Evolutionary conservation across 306 rosid genomes (phyloP).

Genomic region (Lathyrus aphaca): DNA sequence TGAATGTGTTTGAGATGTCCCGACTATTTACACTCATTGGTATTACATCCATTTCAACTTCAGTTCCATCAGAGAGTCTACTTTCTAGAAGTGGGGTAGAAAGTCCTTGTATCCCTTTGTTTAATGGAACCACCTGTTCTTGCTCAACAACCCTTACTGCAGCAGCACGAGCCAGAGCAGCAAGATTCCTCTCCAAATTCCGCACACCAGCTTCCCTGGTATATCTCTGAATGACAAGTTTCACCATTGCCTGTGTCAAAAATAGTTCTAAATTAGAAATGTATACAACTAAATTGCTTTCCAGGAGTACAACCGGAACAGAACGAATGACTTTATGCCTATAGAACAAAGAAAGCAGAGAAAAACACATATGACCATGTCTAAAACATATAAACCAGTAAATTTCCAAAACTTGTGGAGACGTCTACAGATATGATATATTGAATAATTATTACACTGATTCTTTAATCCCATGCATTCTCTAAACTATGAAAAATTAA

Average conservation of each 20-base stretch:
- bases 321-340: conserved; percentile 2
- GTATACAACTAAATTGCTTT: conserved; percentile 8
- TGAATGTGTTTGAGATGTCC: conserved; percentile 75
- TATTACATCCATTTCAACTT: conserved; percentile 97
- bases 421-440: conserved; percentile 2
- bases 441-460: conserved; percentile 13
- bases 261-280: conserved; percentile 31
- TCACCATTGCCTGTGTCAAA: conserved; percentile 73
- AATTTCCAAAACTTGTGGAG: conserved; percentile 29
- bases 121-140: conserved; percentile 71
- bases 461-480: conserved; percentile 19
- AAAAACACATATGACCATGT: neutral
- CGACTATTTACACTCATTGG: conserved; percentile 78
- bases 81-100: conserved; percentile 82
- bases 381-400: conserved; percentile 14
- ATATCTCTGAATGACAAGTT: conserved; percentile 80
- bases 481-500: conserved; percentile 25
- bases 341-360: conserved; percentile 1
- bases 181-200: conserved; percentile 86
- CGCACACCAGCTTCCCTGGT: conserved; percentile 99
- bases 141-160: conserved; percentile 96
- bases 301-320: neutral
- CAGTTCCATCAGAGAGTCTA: conserved; percentile 90
- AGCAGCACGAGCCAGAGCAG: conserved; percentile 97
- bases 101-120: conserved; percentile 79